A percentile compares a stretch with the other conserved stretches of the same genome.
These are phyloP conservation scores for Sclerotinia borealis DNA, from an alignment of 2,329 filamentous ascomycete species.

Conservation along the genomic window DNA sequence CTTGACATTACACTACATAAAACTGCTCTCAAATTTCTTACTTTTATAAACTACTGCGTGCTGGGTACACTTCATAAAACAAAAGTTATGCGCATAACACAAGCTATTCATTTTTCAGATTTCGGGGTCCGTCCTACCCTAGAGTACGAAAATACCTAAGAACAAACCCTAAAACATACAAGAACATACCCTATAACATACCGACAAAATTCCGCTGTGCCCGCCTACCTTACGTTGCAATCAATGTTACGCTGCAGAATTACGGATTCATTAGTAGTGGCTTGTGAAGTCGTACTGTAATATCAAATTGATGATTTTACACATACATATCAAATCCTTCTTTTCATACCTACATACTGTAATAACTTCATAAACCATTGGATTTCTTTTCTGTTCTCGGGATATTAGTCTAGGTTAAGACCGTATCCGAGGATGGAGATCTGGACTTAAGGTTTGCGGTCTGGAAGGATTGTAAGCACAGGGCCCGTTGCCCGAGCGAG, in stretches of 20 bases:
- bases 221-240: not conserved
- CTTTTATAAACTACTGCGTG: not conserved
- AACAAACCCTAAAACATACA: not conserved
- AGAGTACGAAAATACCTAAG: not conserved
- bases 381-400: not conserved
- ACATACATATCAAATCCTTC: not conserved
- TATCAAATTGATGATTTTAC: not conserved
- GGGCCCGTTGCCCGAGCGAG: constrained; percentile 1
- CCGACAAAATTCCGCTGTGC: not conserved
- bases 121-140: not conserved
- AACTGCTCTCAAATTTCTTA: not conserved
- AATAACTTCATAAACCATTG: not conserved
- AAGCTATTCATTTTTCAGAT: not conserved
- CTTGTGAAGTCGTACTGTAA: not conserved
- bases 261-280: not conserved
- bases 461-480: not conserved
- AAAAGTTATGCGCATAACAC: constrained; percentile 7
- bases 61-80: constrained; percentile 3
- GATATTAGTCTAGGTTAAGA: not conserved
- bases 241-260: not conserved
- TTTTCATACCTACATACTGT: not conserved
- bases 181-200: too few species aligned
- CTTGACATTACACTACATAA: constrained; percentile 2
- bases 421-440: not conserved
- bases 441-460: not conserved